These are phyloP conservation scores for Colletotrichum siamense DNA, from an alignment of 2,329 filamentous ascomycete species.

Conservation along the genomic window DNA sequence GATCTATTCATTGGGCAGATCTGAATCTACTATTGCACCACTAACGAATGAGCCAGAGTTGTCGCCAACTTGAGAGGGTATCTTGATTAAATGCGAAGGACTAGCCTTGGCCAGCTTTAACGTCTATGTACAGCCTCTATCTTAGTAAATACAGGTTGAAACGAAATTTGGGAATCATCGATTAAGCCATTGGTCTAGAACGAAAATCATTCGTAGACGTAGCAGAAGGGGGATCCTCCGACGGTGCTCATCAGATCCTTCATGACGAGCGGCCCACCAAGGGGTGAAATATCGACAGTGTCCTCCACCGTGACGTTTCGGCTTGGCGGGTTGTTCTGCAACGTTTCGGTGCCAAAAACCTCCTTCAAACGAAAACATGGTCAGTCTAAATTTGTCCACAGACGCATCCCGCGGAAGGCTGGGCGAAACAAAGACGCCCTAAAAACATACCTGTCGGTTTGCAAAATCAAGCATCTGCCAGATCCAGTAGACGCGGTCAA, in stretches of 20 bases:
- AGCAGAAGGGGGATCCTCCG: constrained; percentile 46
- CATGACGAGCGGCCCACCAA: constrained; percentile 39
- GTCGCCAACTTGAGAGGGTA: not conserved
- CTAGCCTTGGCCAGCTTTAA: not conserved
- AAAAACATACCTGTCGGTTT: constrained; percentile 32
- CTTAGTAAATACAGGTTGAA: not conserved
- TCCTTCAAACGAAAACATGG: not conserved
- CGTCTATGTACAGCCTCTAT: not conserved
- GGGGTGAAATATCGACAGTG: constrained; percentile 32
- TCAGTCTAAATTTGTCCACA: not conserved
- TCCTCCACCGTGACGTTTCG: constrained; percentile 48
- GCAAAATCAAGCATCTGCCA: constrained; percentile 50
- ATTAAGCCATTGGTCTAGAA: not conserved
- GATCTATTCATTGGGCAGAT: not conserved
- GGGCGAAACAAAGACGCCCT: not conserved
- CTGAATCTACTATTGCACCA: not conserved
- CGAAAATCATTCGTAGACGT: constrained; percentile 37
- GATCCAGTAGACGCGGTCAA: constrained; percentile 52
- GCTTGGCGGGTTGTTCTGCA: constrained; percentile 44
- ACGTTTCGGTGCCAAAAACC: constrained; percentile 45
- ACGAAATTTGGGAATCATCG: not conserved
- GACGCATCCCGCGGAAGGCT: not conserved
- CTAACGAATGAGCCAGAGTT: not conserved
- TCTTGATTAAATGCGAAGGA: not conserved
- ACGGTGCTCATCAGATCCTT: constrained; percentile 43